These are phyloP conservation scores for Termitomyces bulborhizus DNA, from an alignment of 768 basidiomycete species.

Conservation along the genomic window DNA sequence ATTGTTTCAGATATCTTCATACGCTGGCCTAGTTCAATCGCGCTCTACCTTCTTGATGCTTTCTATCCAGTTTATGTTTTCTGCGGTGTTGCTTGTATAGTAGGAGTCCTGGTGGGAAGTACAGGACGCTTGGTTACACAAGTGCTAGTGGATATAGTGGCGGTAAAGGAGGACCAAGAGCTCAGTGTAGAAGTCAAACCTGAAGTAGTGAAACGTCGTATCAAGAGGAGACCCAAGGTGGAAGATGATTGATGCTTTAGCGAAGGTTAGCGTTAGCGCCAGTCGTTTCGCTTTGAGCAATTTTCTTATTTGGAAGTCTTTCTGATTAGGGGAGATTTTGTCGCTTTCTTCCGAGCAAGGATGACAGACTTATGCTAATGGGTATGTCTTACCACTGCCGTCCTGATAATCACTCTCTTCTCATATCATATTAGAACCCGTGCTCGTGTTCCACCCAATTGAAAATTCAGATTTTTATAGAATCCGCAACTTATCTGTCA, in stretches of 20 bases:
- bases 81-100: slow-evolving; percentile 48
- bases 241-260: neutral
- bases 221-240: neutral
- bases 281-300: neutral
- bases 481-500: neutral
- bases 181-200: neutral
- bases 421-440: neutral
- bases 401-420: neutral
- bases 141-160: slow-evolving; percentile 10
- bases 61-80: slow-evolving; percentile 54
- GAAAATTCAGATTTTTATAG: neutral
- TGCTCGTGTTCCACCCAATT: neutral
- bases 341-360: neutral
- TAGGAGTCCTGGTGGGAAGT: slow-evolving; percentile 39
- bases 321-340: neutral
- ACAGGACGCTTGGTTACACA: slow-evolving; percentile 19
- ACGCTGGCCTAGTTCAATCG: slow-evolving; percentile 36
- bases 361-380: neutral
- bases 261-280: neutral
- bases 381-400: neutral
- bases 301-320: too few species aligned
- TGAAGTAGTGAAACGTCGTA: neutral
- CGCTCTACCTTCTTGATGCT: slow-evolving; percentile 31
- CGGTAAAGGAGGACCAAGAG: neutral
- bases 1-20: slow-evolving; percentile 36